These are phyloP conservation scores for Cystofilobasidium macerans DNA, from an alignment of 768 basidiomycete genomes.

Conservation along the genomic window DNA sequence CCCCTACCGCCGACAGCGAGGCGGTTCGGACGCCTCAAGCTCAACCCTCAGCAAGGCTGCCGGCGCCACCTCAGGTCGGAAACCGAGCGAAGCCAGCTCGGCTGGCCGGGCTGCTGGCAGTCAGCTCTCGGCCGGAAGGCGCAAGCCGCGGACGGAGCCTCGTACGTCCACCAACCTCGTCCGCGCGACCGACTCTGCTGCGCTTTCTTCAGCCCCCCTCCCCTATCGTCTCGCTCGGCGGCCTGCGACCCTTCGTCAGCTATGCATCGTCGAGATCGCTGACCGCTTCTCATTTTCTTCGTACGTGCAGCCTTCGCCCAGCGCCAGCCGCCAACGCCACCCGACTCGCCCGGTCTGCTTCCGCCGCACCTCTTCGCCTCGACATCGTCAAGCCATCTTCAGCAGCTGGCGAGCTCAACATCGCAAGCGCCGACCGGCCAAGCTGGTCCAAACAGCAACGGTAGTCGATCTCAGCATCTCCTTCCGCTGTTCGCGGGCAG, in stretches of 20 bases:
- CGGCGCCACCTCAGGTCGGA: not conserved
- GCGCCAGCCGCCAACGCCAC: not conserved
- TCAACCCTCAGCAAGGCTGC: not conserved
- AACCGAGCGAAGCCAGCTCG: not conserved
- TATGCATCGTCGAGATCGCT: not conserved
- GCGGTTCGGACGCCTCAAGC: not conserved
- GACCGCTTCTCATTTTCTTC: not conserved
- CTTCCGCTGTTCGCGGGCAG: too few species aligned
- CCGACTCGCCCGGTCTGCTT: not conserved
- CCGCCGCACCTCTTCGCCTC: not conserved
- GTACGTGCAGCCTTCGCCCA: not conserved
- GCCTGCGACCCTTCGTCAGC: not conserved
- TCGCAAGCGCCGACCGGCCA: too few species aligned
- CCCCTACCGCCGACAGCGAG: not conserved
- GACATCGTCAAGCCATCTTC: not conserved
- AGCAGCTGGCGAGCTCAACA: too few species aligned
- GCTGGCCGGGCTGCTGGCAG: not conserved
- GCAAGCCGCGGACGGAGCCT: slow-evolving; percentile 3
- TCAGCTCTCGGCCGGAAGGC: not conserved
- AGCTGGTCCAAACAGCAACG: too few species aligned
- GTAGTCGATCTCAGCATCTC: not conserved
- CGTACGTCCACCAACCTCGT: not conserved
- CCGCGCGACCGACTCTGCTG: not conserved
- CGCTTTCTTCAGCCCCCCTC: not conserved
- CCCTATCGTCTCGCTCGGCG: not conserved